Evolutionary conservation across 169 alveolate species (phyloP).

Genomic region (Plasmodium malariae): DNA sequence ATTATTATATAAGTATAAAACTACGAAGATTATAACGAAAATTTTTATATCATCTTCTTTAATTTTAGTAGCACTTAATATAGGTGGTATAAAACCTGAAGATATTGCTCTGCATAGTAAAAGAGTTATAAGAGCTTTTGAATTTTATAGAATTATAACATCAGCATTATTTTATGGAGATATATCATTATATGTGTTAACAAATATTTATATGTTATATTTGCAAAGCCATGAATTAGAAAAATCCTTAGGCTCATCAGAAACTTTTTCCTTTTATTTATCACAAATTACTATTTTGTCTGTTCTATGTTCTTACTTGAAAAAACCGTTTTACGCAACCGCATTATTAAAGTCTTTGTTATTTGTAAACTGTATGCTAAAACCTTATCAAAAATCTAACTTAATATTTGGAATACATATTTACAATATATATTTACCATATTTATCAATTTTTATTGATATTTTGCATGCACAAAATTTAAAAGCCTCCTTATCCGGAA

Average conservation of each 20-base stretch:
- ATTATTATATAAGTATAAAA: constrained; percentile 34
- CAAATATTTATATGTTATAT: constrained; percentile 73
- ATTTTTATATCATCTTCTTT: constrained; percentile 52
- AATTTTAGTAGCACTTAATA: constrained; percentile 28
- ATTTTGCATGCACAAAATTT: constrained; percentile 70
- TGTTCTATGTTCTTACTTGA: constrained; percentile 42
- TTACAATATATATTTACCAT: constrained; percentile 62
- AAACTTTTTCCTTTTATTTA: constrained; percentile 58
- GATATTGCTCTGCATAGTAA: constrained; percentile 70
- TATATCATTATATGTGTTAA: constrained; percentile 61
- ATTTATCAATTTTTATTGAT: constrained; percentile 68
- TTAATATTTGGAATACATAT: constrained; percentile 67
- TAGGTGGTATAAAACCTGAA: constrained; percentile 66
- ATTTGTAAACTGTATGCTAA: constrained; percentile 65
- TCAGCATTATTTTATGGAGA: constrained; percentile 74
- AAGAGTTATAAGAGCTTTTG: constrained; percentile 68
- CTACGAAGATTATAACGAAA: constrained; percentile 55
- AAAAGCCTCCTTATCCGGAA: constrained; percentile 69
- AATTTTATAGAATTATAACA: constrained; percentile 68
- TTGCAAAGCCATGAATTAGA: constrained; percentile 60
- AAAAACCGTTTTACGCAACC: constrained; percentile 70
- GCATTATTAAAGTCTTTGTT: constrained; percentile 58
- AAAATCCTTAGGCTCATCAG: constrained; percentile 46
- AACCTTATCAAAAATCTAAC: constrained; percentile 68
- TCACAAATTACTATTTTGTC: constrained; percentile 61